Percentiles rank a stretch among this genome's conserved stretches.
Conservation (phyloP, 75 land plant genomes). For the Sequoia sempervirens region DNA sequence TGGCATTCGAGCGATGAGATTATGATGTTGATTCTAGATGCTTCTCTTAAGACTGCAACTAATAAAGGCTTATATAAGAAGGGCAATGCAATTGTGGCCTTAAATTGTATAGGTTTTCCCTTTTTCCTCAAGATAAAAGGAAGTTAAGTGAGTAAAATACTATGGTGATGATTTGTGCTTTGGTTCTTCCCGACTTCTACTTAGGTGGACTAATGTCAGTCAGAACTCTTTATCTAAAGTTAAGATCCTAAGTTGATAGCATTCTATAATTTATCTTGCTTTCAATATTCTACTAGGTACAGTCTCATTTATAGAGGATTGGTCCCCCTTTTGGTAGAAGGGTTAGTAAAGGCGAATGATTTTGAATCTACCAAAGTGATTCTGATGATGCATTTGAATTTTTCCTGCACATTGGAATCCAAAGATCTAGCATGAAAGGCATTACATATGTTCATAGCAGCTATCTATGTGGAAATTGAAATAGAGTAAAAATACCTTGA, state of each 20-base stretch:
- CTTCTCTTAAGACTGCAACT: constrained; percentile 55
- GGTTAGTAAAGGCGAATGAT: constrained; percentile 81
- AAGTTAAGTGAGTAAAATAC: constrained; percentile 41
- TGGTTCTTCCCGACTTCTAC: too few relatives aligned
- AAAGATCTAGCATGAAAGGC: too few relatives aligned
- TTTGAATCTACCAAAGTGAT: constrained; percentile 86
- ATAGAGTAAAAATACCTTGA: too few relatives aligned
- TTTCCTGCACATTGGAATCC: too few relatives aligned
- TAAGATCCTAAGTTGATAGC: too few relatives aligned
- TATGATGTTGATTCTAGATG: constrained; percentile 37
- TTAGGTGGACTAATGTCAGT: too few relatives aligned
- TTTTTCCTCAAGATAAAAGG: constrained; percentile 79
- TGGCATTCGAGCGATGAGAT: too few relatives aligned
- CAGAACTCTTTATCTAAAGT: too few relatives aligned
- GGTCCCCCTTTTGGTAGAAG: constrained; percentile 72
- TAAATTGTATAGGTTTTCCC: constrained; percentile 78
- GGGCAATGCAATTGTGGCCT: constrained; percentile 80
- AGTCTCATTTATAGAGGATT: constrained; percentile 76
- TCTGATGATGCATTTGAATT: background rate
- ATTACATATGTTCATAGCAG: too few relatives aligned
- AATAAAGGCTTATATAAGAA: constrained; percentile 44
- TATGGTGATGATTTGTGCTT: too few relatives aligned
- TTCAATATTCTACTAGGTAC: constrained; percentile 69
- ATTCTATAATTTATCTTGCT: too few relatives aligned
- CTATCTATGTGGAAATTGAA: too few relatives aligned